phyloP scores from a whole-genome alignment of 2,329 filamentous ascomycete species.

The Penicillium brasilianum region DNA sequence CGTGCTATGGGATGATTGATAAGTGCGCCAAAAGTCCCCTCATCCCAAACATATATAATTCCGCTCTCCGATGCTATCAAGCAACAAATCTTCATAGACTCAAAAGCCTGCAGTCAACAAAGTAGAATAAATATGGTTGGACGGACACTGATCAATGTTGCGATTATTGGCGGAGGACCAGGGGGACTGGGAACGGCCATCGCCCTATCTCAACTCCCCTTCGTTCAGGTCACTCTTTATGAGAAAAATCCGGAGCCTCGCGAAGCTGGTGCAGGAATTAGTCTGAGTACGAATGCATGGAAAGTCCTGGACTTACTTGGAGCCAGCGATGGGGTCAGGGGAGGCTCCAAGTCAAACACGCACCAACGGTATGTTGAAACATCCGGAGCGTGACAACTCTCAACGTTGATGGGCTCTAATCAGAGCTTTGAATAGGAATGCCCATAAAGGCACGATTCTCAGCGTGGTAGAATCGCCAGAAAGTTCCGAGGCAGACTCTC shows the following conservation, averaged over 20 bases:
- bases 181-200: conserved; percentile 53
- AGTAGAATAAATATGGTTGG: conserved; percentile 14
- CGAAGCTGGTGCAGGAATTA: conserved; percentile 57
- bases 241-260: conserved; percentile 53
- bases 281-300: conserved; percentile 55
- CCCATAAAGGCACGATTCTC: conserved; percentile 19
- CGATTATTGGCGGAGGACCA: conserved; percentile 49
- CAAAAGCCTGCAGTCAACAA: background rate
- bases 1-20: conserved; percentile 22
- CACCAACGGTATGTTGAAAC: conserved; percentile 19
- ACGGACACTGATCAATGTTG: conserved; percentile 24
- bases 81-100: too few relatives aligned
- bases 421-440: conserved; percentile 14
- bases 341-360: conserved; percentile 39
- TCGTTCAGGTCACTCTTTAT: conserved; percentile 51
- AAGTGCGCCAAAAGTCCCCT: background rate
- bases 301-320: conserved; percentile 54
- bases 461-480: conserved; percentile 33
- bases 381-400: background rate
- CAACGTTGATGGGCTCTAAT: background rate
- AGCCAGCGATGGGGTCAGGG: conserved; percentile 46
- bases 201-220: conserved; percentile 48
- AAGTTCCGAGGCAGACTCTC: conserved; percentile 19
- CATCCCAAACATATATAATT: background rate
- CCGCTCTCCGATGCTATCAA: too few relatives aligned